Evolutionary conservation across 495 filamentous ascomycete genomes (phyloP).

Genomic region (Extremus antarcticus): DNA sequence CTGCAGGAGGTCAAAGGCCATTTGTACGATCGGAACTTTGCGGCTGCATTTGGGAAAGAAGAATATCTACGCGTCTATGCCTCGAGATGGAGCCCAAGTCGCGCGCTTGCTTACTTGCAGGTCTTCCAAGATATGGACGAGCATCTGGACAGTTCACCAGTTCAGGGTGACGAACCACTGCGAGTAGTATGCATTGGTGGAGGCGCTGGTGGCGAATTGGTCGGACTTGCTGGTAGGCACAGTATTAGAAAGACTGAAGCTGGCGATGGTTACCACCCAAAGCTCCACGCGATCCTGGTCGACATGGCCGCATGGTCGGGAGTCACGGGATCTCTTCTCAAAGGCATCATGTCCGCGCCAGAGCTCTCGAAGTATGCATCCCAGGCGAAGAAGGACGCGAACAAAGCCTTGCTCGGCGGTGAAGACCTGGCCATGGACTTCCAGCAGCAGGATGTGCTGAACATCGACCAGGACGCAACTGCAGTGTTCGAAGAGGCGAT

Average conservation of each 20-base stretch:
- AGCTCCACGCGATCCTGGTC: slow-evolving; percentile 51
- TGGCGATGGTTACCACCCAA: not conserved
- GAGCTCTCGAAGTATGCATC: slow-evolving; percentile 45
- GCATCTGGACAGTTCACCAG: slow-evolving; percentile 17
- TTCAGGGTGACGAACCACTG: not conserved
- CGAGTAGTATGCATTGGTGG: slow-evolving; percentile 65
- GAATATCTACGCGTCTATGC: slow-evolving; percentile 70
- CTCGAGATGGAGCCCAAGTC: slow-evolving; percentile 70
- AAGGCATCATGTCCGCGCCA: slow-evolving; percentile 36
- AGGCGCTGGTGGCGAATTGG: slow-evolving; percentile 74
- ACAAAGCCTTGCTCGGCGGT: slow-evolving; percentile 32
- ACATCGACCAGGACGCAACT: slow-evolving; percentile 34
- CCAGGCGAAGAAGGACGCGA: slow-evolving; percentile 37
- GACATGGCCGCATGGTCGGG: slow-evolving; percentile 70
- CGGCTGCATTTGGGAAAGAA: slow-evolving; percentile 58
- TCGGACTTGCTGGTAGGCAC: slow-evolving; percentile 54
- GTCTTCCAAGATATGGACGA: slow-evolving; percentile 42
- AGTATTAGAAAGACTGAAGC: not conserved
- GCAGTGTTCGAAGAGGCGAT: slow-evolving; percentile 28
- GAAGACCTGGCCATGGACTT: slow-evolving; percentile 40
- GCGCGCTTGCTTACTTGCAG: slow-evolving; percentile 67
- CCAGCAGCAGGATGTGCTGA: slow-evolving; percentile 52
- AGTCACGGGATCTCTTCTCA: slow-evolving; percentile 45
- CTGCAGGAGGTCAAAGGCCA: slow-evolving; percentile 76
- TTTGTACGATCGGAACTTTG: slow-evolving; percentile 76